Conservation (phyloP, 805 yeast genomes). For the Blastobotrys parvus region DNA sequence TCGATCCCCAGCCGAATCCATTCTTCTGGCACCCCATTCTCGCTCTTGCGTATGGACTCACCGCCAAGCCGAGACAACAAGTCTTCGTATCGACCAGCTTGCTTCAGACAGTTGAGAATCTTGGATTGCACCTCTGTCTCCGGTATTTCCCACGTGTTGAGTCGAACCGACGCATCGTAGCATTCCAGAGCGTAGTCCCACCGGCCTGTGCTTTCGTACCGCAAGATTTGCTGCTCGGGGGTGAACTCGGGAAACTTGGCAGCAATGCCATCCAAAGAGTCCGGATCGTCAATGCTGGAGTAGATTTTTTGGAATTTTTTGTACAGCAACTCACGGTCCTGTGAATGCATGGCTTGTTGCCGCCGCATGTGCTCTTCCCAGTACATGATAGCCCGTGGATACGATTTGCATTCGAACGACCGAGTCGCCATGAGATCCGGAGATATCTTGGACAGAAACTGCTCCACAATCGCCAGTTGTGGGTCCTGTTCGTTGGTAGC, state of each 20-base stretch:
- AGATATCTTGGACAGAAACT: conserved; percentile 50
- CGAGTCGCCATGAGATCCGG: conserved; percentile 64
- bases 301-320: conserved; percentile 61
- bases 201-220: conserved; percentile 75
- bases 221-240: conserved; percentile 66
- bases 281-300: conserved; percentile 80
- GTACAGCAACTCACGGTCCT: conserved; percentile 22
- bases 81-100: conserved; percentile 68
- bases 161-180: conserved; percentile 53
- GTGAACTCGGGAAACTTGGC: conserved; percentile 54
- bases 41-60: conserved; percentile 16
- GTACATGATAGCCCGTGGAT: conserved; percentile 79
- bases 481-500: conserved; percentile 28
- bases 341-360: conserved; percentile 7
- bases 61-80: conserved; percentile 44
- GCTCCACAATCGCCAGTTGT: conserved; percentile 17
- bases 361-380: conserved; percentile 65
- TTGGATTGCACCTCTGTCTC: conserved; percentile 34
- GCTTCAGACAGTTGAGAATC: conserved; percentile 59
- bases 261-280: conserved; percentile 79
- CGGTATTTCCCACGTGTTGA: conserved; percentile 24
- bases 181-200: conserved; percentile 87
- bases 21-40: conserved; percentile 41
- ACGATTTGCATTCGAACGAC: conserved; percentile 75
- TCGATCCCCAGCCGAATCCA: conserved; percentile 66